Evolutionary conservation across 306 rosid genomes (phyloP), one percentile per base, ranked within the genome.

Genomic region (Acmispon strigosus): DNA sequence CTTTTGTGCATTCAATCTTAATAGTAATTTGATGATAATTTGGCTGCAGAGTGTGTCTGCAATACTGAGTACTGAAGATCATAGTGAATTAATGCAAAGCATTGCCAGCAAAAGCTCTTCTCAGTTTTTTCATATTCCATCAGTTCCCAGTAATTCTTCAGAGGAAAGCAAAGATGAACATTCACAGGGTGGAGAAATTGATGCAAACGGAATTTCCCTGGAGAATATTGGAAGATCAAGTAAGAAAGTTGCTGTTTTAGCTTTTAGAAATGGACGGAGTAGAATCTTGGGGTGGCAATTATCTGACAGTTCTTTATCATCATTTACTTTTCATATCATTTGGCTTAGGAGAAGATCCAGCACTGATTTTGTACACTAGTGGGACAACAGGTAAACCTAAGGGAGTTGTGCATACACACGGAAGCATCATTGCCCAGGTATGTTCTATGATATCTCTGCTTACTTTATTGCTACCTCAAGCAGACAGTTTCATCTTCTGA

Each of bases 311-410:
- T 73, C 48, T 53, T 50, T 73, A 34, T 81, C 36, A 73, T 56
- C 32, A 11, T 45, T 36, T 75, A 14, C 55, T 84, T 54, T 52
- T 75, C 70, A 44, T 63, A 76, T 79, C 66, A 51, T 45, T 48
- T 82, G 76, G 42, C 76, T 39, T 72, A 90, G 98, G 85, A 86
- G 97, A 89, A 75, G 96, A 90, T 83, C 91, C 96, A 8, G 97
- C 98, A 36, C 80, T 94, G 67, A 83, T 94, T 54, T 73, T 94
- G 68, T 90, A 94, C 72, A 94, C 98, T 19, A 90, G 98, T 36
- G 98, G 98, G 42, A 94, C 98, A 56, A 94, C 98, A 3, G 98
- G 98, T 66, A 94, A 90, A 86, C 98, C 97, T 10, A 94, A 94
- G 79, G 98, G 98, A 71, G 98, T 84, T 76, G 96, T 94, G 68